Conservation (phyloP, 306 rosid genomes). For the Phaseolus lunatus region DNA sequence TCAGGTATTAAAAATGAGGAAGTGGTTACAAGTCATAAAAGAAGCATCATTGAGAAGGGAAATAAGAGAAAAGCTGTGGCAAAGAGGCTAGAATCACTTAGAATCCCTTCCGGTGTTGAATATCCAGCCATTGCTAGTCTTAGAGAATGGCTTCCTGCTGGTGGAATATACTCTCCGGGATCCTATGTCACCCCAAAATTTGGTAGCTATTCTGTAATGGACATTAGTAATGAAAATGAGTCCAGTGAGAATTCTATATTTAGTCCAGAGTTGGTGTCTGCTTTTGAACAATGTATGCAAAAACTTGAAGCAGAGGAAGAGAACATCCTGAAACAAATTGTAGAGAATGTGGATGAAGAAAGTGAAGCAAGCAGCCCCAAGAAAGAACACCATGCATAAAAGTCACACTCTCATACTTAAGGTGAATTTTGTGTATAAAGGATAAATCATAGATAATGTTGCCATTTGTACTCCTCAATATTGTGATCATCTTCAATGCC, state of each 20-base stretch:
- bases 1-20: slow-evolving; percentile 30
- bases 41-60: slow-evolving; percentile 42
- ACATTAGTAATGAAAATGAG: slow-evolving; percentile 40
- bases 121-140: slow-evolving; percentile 53
- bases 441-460: slow-evolving; percentile 9
- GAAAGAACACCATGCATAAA: slow-evolving; percentile 21
- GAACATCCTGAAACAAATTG: slow-evolving; percentile 51
- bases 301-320: slow-evolving; percentile 60
- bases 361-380: slow-evolving; percentile 22
- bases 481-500: slow-evolving; percentile 19
- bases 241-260: slow-evolving; percentile 45
- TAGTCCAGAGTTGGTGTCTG: slow-evolving; percentile 61
- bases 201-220: slow-evolving; percentile 50
- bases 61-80: slow-evolving; percentile 54
- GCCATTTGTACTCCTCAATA: slow-evolving; percentile 22
- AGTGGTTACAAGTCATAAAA: slow-evolving; percentile 38
- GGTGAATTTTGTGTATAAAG: slow-evolving; percentile 12
- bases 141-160: slow-evolving; percentile 50
- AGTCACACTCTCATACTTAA: slow-evolving; percentile 16
- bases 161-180: slow-evolving; percentile 53
- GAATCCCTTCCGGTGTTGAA: slow-evolving; percentile 49
- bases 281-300: slow-evolving; percentile 56
- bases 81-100: slow-evolving; percentile 55
- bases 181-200: slow-evolving; percentile 62
- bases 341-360: slow-evolving; percentile 53